Conservation (phyloP, 139 green algal genomes). For the Chlamydomonas schloesseri region DNA sequence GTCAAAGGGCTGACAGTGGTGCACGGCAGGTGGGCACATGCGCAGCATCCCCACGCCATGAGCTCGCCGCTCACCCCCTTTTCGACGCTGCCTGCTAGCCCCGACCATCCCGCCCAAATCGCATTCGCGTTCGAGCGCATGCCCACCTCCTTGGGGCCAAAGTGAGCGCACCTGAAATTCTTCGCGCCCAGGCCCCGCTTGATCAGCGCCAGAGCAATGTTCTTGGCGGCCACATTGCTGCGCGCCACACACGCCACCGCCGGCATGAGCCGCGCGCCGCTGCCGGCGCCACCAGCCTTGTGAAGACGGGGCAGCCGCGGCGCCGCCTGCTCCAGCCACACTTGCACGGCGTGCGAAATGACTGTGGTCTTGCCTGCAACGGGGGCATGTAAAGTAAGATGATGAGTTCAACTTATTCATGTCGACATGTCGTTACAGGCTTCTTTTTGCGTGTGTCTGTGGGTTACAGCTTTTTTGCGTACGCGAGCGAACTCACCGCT, state of each 20-base stretch:
- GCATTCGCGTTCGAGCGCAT: too few relatives aligned
- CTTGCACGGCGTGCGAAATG: slow-evolving; percentile 21
- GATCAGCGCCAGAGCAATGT: slow-evolving; percentile 21
- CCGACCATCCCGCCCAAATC: too few relatives aligned
- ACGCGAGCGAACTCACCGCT: too few relatives aligned
- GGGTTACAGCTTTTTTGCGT: too few relatives aligned
- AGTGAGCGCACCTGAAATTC: slow-evolving; percentile 12
- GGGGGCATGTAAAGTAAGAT: background rate
- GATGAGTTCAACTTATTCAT: background rate
- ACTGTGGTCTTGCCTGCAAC: slow-evolving; percentile 43
- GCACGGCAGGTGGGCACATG: too few relatives aligned
- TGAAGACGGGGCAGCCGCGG: background rate
- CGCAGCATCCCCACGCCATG: too few relatives aligned
- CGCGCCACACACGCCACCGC: slow-evolving; percentile 24
- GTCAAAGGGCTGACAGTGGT: too few relatives aligned
- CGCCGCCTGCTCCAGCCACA: background rate
- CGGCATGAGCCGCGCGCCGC: background rate
- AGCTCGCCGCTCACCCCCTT: too few relatives aligned
- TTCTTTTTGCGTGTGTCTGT: too few relatives aligned
- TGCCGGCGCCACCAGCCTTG: background rate
- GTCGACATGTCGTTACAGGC: too few relatives aligned
- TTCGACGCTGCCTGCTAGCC: too few relatives aligned
- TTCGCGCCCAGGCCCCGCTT: slow-evolving; percentile 1
- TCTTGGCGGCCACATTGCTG: slow-evolving; percentile 35
- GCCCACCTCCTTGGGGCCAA: too few relatives aligned